These are phyloP conservation scores for Candida neerlandica DNA, from an alignment of 1,139 yeast species.

Conservation along the genomic window DNA sequence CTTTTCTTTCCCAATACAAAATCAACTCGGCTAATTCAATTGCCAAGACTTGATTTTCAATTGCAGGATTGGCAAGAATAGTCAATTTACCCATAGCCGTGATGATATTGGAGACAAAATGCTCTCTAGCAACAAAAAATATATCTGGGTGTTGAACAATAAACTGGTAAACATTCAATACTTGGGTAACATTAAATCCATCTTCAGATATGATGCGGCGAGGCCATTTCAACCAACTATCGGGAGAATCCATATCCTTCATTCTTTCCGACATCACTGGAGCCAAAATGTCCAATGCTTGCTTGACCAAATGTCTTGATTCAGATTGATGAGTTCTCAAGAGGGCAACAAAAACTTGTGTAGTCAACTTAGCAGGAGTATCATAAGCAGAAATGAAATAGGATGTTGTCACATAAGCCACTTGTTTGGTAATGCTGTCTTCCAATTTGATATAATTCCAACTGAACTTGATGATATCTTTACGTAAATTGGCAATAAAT, in stretches of 20 bases:
- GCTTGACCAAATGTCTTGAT: constrained; percentile 79
- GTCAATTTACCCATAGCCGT: constrained; percentile 96
- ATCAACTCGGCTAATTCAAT: constrained; percentile 87
- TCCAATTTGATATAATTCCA: constrained; percentile 93
- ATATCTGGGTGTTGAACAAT: constrained; percentile 84
- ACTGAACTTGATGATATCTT: constrained; percentile 88
- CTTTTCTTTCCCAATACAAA: constrained; percentile 77
- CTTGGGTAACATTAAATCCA: constrained; percentile 80
- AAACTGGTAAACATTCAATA: constrained; percentile 85
- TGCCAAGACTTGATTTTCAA: constrained; percentile 83
- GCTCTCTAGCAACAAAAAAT: constrained; percentile 85
- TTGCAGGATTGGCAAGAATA: constrained; percentile 74
- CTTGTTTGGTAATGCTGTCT: constrained; percentile 87
- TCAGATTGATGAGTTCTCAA: constrained; percentile 86
- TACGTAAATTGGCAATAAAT: constrained; percentile 63
- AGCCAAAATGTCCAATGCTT: constrained; percentile 85
- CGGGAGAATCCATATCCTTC: constrained; percentile 56
- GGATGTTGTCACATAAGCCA: constrained; percentile 88
- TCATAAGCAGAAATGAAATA: constrained; percentile 87
- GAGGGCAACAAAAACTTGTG: constrained; percentile 90
- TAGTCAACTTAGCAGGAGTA: constrained; percentile 84
- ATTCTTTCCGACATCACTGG: constrained; percentile 82
- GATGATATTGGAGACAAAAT: constrained; percentile 83
- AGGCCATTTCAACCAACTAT: constrained; percentile 93
- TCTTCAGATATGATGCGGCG: constrained; percentile 90